A percentile compares a stretch with the other conserved stretches of the same genome.
Evolutionary conservation across 1,139 yeast genomes (phyloP).

Genomic region (Pichia norvegensis): DNA sequence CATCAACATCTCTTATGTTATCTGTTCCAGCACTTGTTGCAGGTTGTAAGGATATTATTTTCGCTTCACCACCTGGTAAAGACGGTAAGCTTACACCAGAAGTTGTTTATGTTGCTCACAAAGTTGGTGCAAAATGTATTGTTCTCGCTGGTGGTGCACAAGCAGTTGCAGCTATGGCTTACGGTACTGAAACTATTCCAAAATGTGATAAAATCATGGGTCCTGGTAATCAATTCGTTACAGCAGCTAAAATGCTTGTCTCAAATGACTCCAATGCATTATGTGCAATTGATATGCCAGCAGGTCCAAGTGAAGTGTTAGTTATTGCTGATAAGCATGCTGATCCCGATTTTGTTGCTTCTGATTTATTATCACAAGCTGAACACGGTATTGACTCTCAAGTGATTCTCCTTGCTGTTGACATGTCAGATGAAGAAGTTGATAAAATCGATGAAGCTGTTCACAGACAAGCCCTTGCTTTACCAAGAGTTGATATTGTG

Average conservation of each 20-base stretch:
- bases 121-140: slow-evolving; percentile 83
- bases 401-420: slow-evolving; percentile 83
- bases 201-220: slow-evolving; percentile 96
- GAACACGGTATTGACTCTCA: slow-evolving; percentile 98
- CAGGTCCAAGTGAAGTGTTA: slow-evolving; percentile 96
- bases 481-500: slow-evolving; percentile 91
- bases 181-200: slow-evolving; percentile 87
- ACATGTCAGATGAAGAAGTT: slow-evolving; percentile 51
- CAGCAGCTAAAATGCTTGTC: slow-evolving; percentile 97
- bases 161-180: slow-evolving; percentile 97
- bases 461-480: slow-evolving; percentile 69
- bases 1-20: slow-evolving; percentile 95
- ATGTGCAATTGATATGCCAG: slow-evolving; percentile 98
- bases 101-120: slow-evolving; percentile 94
- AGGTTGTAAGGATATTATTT: slow-evolving; percentile 85
- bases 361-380: slow-evolving; percentile 93
- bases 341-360: slow-evolving; percentile 92
- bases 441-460: slow-evolving; percentile 72
- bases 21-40: slow-evolving; percentile 99
- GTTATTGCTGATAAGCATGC: slow-evolving; percentile 84
- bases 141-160: slow-evolving; percentile 99
- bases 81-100: slow-evolving; percentile 95
- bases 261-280: slow-evolving; percentile 92
- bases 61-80: slow-evolving; percentile 96
- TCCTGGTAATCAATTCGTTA: slow-evolving; percentile 98